These are phyloP conservation scores for Misopates orontium DNA, from an alignment of 257 asterid species.

Conservation along the genomic window DNA sequence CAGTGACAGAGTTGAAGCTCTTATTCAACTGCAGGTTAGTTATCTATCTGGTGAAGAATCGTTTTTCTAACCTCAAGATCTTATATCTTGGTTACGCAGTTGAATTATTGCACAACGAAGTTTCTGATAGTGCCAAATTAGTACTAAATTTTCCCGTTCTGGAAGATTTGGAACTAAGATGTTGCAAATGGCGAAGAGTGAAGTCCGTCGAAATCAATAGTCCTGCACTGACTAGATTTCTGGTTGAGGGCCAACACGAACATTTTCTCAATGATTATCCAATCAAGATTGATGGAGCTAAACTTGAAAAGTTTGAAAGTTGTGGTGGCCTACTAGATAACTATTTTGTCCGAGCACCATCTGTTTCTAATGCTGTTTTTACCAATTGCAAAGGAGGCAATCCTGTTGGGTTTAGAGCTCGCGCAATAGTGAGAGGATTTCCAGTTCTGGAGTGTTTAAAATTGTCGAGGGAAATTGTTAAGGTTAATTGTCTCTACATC, in stretches of 20 bases:
- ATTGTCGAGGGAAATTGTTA: not conserved
- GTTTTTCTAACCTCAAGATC: slow-evolving; percentile 8
- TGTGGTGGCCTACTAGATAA: not conserved
- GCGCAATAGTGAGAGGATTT: not conserved
- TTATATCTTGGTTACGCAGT: not conserved
- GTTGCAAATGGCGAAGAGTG: not conserved
- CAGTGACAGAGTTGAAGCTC: not conserved
- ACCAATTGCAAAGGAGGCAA: no score
- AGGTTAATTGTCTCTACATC: not conserved
- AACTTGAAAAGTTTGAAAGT: not conserved
- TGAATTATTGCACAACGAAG: not conserved
- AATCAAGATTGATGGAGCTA: not conserved
- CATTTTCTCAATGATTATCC: not conserved
- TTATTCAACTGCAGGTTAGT: not conserved
- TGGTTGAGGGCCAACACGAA: not conserved
- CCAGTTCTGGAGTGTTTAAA: not conserved
- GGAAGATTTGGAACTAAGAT: not conserved
- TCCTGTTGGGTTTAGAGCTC: not conserved
- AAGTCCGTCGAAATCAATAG: not conserved
- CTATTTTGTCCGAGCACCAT: not conserved
- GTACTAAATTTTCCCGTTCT: not conserved
- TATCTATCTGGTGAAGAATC: not conserved
- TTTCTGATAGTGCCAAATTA: not conserved
- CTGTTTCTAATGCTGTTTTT: not conserved
- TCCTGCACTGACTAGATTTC: not conserved